Conservation (phyloP, 2,329 filamentous ascomycete species). For the Apiospora phragmitis region DNA sequence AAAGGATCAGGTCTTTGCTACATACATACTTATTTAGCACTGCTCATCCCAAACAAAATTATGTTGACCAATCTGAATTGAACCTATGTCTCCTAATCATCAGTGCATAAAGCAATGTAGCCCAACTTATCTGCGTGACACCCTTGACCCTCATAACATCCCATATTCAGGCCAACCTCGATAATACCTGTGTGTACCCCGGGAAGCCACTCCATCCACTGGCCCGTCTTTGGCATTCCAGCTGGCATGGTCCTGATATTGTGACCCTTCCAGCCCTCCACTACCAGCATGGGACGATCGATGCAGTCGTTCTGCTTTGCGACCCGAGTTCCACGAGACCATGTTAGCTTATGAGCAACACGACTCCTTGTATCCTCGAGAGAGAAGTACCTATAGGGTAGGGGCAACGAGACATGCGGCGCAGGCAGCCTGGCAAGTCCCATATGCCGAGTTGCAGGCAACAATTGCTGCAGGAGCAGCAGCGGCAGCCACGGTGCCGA, state of each 20-base stretch:
- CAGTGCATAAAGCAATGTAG: not conserved
- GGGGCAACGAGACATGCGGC: slow-evolving; percentile 34
- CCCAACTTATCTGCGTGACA: no score
- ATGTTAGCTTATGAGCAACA: not conserved
- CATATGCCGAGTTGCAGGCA: slow-evolving; percentile 46
- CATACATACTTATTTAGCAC: no score
- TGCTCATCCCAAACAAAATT: no score
- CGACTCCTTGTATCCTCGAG: not conserved
- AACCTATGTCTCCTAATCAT: not conserved
- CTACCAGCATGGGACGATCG: not conserved
- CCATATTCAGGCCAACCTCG: not conserved
- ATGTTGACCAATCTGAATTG: not conserved
- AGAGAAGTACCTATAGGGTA: slow-evolving; percentile 26
- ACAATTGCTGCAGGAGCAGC: slow-evolving; percentile 41
- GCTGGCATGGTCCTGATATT: not conserved
- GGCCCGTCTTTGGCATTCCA: not conserved
- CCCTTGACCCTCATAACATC: not conserved
- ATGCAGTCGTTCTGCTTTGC: not conserved
- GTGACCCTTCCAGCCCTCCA: not conserved
- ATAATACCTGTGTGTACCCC: not conserved
- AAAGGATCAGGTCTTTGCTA: no score
- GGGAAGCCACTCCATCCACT: not conserved
- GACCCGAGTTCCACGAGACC: not conserved
- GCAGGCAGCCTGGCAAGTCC: slow-evolving; percentile 46
- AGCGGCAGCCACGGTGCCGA: slow-evolving; percentile 30